Evolutionary conservation across 2,329 filamentous ascomycete species (phyloP).

Genomic region (Alternaria sp.): DNA sequence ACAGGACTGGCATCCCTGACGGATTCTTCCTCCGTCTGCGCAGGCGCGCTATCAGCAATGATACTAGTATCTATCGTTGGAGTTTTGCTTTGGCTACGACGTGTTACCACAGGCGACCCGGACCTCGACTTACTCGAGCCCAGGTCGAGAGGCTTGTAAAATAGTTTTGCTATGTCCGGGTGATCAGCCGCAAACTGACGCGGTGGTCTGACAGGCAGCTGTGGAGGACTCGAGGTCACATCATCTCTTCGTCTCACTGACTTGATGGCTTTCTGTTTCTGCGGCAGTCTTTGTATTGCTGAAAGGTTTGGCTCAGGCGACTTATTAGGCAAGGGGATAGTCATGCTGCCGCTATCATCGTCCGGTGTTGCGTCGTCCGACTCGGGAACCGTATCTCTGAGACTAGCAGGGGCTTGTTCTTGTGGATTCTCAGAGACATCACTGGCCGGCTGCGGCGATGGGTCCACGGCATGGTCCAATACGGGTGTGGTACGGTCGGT

Average conservation of each 20-base stretch:
- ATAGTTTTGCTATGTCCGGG: background rate
- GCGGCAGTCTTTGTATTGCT: background rate
- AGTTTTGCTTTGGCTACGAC: background rate
- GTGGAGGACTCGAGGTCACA: background rate
- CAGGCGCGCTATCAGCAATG: background rate
- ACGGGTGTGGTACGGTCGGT: background rate
- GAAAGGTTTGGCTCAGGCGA: background rate
- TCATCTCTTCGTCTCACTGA: background rate
- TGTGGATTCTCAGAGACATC: constrained; percentile 6
- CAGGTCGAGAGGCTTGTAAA: background rate
- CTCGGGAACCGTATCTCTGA: constrained; percentile 5
- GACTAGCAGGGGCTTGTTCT: constrained; percentile 15
- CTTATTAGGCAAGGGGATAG: background rate
- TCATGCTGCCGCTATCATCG: background rate
- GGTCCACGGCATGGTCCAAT: background rate
- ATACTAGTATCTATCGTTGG: background rate
- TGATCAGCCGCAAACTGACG: background rate
- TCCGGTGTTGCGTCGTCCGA: background rate
- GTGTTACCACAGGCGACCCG: background rate
- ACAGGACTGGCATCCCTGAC: background rate
- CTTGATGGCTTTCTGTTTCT: constrained; percentile 13
- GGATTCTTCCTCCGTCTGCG: background rate
- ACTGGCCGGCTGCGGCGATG: constrained; percentile 9
- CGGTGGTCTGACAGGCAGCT: background rate
- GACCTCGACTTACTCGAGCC: background rate